A percentile compares a stretch with the other conserved stretches of the same genome.
Conservation (phyloP, 202 grass and related monocot genomes). For the Elaeis oleifera region DNA sequence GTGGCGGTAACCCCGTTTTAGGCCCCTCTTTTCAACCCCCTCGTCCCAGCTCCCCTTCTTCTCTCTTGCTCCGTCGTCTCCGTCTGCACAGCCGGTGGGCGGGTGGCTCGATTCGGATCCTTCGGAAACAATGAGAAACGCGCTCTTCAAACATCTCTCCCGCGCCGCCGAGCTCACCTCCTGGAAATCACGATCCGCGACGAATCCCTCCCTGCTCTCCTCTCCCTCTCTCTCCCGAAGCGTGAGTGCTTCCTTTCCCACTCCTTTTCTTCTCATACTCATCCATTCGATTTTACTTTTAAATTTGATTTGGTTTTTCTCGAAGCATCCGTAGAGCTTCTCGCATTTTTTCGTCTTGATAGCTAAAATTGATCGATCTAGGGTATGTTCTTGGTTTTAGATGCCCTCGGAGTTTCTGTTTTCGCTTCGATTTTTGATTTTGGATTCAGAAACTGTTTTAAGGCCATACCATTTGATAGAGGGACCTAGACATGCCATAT, state of each 20-base stretch:
- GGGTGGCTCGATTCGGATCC: too few species aligned
- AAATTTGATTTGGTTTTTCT: not conserved
- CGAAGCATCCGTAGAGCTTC: not conserved
- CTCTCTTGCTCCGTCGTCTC: not conserved
- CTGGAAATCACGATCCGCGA: not conserved
- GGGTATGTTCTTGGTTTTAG: too few species aligned
- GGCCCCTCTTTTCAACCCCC: too few species aligned
- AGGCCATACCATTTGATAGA: too few species aligned
- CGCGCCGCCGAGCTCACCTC: slow-evolving; percentile 1
- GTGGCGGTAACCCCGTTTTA: too few species aligned
- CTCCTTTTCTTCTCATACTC: not conserved
- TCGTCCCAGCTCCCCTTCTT: not conserved
- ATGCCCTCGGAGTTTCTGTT: too few species aligned
- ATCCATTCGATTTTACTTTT: not conserved
- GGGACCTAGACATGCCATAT: too few species aligned
- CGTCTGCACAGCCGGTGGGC: not conserved
- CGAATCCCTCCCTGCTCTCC: not conserved
- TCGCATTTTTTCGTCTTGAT: too few species aligned
- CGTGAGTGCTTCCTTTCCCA: not conserved
- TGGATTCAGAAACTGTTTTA: too few species aligned
- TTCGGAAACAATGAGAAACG: slow-evolving; percentile 15
- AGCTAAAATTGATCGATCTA: too few species aligned
- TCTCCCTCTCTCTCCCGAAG: slow-evolving; percentile 3
- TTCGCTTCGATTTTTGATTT: too few species aligned
- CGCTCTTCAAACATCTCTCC: slow-evolving; percentile 20